Evolutionary conservation across 2,329 filamentous ascomycete species (phyloP), one percentile per base, ranked within the genome.

Genomic region (Polychaeton citri): DNA sequence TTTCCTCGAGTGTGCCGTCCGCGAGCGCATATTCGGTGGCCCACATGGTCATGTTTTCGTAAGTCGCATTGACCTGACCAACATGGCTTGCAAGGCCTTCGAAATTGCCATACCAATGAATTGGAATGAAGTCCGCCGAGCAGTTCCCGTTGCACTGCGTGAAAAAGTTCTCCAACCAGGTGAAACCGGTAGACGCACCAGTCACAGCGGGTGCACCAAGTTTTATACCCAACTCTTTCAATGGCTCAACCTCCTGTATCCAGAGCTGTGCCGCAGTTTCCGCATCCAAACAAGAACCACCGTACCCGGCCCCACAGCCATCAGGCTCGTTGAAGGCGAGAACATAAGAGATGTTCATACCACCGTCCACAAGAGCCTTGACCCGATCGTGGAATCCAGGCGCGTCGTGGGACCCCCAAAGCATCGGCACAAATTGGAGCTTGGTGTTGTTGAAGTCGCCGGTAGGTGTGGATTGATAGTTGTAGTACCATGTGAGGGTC

Each of bases 321-420:
- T 88, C 80, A 0, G 83, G 83, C 53, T 90, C 83, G 58, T 90
- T 88, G 65, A 86, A 87, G 19, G 65, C 70, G n/a, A 88, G 63
- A 2, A 83, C 72, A 48, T 83, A 72, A 9, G 63, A 68, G 49
- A 87, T 74, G 43, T 78, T 76, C 43, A 61, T 67, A 24, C 63
- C 63, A 26, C 56, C 47, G 32, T 62, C 47, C 37, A 83, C 66
- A 35, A 78, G 64, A 1, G 47, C 43, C 47, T 65, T 69, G 26
- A 88, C 71, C 2, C 67, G 62, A 37, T 68, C 59, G 28, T 76
- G 64, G 55, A 87, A 87, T 1, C 66, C 63, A 0, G 69, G 75
- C 51, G 72, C 67, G 37, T 61, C 54, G 38, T 66, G 45, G 32
- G 42, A 52, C 20, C 80, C 80, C 78, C 79, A 88, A 40, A 86